Evolutionary conservation across 1,284 basidiomycete genomes (phyloP), one percentile per base, ranked within the genome.

Genomic region (Microbotryum scabiosae): DNA sequence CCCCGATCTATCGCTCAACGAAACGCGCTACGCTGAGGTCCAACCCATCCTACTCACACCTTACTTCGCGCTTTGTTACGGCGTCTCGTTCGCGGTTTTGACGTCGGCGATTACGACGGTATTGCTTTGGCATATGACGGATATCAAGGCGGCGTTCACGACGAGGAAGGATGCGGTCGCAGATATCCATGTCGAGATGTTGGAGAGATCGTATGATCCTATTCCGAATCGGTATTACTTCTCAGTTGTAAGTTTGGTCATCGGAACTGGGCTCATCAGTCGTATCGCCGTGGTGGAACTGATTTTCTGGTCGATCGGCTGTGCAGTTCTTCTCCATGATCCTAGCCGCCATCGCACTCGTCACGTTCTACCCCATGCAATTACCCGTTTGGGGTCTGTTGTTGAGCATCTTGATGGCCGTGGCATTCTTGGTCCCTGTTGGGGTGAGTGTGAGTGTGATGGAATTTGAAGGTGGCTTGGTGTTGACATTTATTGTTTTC

Each of bases 331-430:
- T 69, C 20, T 70, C 72, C 2, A 73, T 75, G n/a, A 59, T 71
- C 20, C 23, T 57, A 5, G 71, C 70, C 1, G 71, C 76, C 18
- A 57, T 72, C 25, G 54, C 74, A 43, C 69, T 77, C 5, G 72
- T 77, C 10, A 56, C 68, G 18, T 66, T 72, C 46, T 75, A 73
- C 52, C 75, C 75, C 2, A 66, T 78, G n/a, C 76, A 78, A 58
- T 63, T 77, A 41, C 75, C 76, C 0, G 61, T 74, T 1, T 77
- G 76, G 77, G 77, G 74, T 1, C 61, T 78, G 25, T 56, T 76
- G 23, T 61, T 78, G 10, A 70, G 75, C 0, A 69, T 78, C 9
- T 32, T 69, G 20, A 74, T 78, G 61, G 75, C 74, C 0, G 49
- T 75, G 18, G 57, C 73, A 9, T 78, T 77, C 63, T 66, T 78